These are phyloP conservation scores for Akanthomyces dipterigenus DNA, from an alignment of 2,329 filamentous ascomycete species.

Conservation along the genomic window DNA sequence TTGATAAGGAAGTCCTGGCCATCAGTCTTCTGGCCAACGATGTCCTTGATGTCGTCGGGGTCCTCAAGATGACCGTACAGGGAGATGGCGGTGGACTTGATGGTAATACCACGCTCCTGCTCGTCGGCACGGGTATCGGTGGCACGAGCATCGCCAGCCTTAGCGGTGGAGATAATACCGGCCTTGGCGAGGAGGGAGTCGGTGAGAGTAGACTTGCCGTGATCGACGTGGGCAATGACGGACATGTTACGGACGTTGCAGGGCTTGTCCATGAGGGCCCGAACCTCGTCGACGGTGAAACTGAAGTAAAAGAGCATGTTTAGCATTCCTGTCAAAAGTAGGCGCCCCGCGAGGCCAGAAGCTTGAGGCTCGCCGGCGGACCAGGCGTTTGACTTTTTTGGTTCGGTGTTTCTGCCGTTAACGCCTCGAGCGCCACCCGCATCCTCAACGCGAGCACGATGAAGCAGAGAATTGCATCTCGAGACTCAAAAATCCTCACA, in stretches of 20 bases:
- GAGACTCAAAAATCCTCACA: neutral
- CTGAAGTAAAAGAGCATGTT: slow-evolving; percentile 38
- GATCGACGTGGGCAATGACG: slow-evolving; percentile 99
- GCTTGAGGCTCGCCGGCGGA: neutral
- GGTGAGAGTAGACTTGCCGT: slow-evolving; percentile 99
- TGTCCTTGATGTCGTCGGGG: slow-evolving; percentile 88
- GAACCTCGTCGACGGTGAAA: slow-evolving; percentile 97
- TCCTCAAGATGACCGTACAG: slow-evolving; percentile 81
- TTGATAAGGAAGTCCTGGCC: slow-evolving; percentile 99
- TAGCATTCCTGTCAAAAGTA: neutral
- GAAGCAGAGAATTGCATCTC: neutral
- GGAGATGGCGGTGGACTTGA: slow-evolving; percentile 99
- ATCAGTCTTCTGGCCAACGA: slow-evolving; percentile 77
- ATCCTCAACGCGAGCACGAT: neutral
- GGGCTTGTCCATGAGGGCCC: slow-evolving; percentile 71
- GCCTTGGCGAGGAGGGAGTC: slow-evolving; percentile 98
- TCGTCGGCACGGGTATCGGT: slow-evolving; percentile 97
- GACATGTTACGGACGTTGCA: slow-evolving; percentile 89
- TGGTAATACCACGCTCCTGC: slow-evolving; percentile 99
- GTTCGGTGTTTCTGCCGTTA: neutral
- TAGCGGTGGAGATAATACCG: slow-evolving; percentile 97
- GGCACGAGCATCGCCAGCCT: slow-evolving; percentile 92
- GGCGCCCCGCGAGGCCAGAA: neutral
- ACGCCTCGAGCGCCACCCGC: neutral
- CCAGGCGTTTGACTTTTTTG: neutral